Evolutionary conservation across 495 filamentous ascomycete genomes (phyloP).

Genomic region (Hypomontagnella monticulosa): DNA sequence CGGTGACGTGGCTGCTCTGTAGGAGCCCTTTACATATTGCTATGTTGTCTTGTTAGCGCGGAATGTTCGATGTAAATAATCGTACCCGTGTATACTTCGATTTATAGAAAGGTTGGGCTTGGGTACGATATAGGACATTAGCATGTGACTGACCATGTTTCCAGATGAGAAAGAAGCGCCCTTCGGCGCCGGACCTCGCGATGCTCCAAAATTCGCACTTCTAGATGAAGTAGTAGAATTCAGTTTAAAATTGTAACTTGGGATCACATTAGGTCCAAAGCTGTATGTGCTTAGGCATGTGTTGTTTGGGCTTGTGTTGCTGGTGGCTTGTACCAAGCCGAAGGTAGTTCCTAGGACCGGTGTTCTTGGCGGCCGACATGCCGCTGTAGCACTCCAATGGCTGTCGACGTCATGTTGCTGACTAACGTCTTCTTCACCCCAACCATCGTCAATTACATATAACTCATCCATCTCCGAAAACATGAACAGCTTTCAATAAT

Average conservation of each 20-base stretch:
- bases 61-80: background rate
- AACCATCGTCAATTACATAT: background rate
- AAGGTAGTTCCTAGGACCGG: constrained; percentile 3
- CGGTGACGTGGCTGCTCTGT: constrained; percentile 68
- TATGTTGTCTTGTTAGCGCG: background rate
- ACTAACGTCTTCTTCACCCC: background rate
- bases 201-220: background rate
- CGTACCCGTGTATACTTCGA: too few relatives aligned
- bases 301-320: constrained; percentile 28
- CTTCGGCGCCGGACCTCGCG: constrained; percentile 11
- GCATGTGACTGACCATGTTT: constrained; percentile 32
- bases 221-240: background rate
- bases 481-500: background rate
- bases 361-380: constrained; percentile 32
- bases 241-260: constrained; percentile 7
- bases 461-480: background rate
- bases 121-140: background rate
- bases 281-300: constrained; percentile 24
- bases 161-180: constrained; percentile 19
- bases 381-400: constrained; percentile 6
- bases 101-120: too few relatives aligned
- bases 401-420: constrained; percentile 26
- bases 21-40: constrained; percentile 49
- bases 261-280: constrained; percentile 8
- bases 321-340: constrained; percentile 12